Conservation (phyloP, 768 basidiomycete species). For the Trametes maxima region DNA sequence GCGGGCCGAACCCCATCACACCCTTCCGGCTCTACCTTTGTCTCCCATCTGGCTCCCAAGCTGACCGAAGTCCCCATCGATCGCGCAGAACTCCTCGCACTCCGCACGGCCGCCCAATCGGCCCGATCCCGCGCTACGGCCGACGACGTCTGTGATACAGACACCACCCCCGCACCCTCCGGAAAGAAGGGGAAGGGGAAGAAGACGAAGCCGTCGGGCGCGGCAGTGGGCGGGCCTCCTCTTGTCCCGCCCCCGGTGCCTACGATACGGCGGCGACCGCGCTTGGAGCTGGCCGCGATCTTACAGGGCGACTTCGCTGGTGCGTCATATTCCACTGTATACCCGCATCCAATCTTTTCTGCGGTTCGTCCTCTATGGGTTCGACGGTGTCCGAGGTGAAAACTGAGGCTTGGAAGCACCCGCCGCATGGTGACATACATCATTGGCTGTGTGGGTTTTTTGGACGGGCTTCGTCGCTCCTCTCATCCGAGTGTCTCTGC, state of each 20-base stretch:
- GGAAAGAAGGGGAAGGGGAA: constrained; percentile 17
- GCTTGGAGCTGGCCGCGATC: not conserved
- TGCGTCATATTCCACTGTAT: no score
- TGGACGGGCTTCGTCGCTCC: no score
- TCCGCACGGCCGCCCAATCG: constrained; percentile 17
- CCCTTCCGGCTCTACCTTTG: not conserved
- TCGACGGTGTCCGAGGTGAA: no score
- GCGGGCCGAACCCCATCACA: no score
- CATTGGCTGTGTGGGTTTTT: no score
- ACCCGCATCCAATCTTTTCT: no score
- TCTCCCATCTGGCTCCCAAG: not conserved
- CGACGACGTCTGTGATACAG: constrained; percentile 4
- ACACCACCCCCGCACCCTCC: constrained; percentile 2
- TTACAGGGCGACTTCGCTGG: no score
- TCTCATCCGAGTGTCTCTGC: no score
- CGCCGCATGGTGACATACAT: no score
- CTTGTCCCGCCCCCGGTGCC: not conserved
- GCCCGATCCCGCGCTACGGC: not conserved
- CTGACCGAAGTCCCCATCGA: not conserved
- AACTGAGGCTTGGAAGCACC: no score
- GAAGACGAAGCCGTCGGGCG: constrained; percentile 1
- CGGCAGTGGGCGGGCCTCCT: not conserved
- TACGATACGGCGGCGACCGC: not conserved
- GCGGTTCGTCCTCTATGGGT: no score
- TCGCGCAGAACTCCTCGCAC: constrained; percentile 18